Evolutionary conservation across 1,284 basidiomycete species (phyloP), one percentile per base, ranked within the genome.

Genomic region (Tilletiaria anomala): DNA sequence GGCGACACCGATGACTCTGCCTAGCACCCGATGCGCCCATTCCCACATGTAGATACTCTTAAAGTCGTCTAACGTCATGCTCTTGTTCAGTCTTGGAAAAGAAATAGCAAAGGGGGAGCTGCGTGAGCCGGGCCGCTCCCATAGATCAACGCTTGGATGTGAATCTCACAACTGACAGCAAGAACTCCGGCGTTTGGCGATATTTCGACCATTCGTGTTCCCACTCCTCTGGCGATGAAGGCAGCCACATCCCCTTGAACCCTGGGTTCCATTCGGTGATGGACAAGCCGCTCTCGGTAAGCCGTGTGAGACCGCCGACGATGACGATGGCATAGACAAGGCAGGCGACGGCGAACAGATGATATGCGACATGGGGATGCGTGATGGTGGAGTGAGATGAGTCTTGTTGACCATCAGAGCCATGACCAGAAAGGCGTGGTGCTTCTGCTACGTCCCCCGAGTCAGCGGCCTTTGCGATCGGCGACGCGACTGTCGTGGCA

Each of bases 31-130:
- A 69, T 99, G 93, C 2, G 78, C 78, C 87, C 89, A 97, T 75
- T 99, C 93, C 93, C 91, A 93, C 72, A 82, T 83, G 71, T 89
- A 99, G 53, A 99, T 97, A 48, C 75, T 75, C 70, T 97, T 97
- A 73, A 99, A 99, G 60, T 96, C 83, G 17, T 80, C 73, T 40
- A 96, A 70, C 8, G 78, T 76, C 51, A 96, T 88, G 24, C 79
- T 77, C 48, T 82, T 79, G 69, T 97, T 97, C 51, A 91, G 71
- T 53, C 87, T 91, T n/a, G n/a, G n/a, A n/a, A n/a, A n/a, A n/a
- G n/a, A n/a, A n/a, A n/a, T n/a, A n/a, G n/a, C n/a, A n/a, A n/a
- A n/a, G n/a, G n/a, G n/a, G n/a, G 31, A 2, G 12, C 18, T 18
- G 18, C 18, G 35, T 32, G 15, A 22, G 11, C 39, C 6, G 43